phyloP scores from a whole-genome alignment of 2,329 filamentous ascomycete genomes.

The Tolypocladium inflatum region DNA sequence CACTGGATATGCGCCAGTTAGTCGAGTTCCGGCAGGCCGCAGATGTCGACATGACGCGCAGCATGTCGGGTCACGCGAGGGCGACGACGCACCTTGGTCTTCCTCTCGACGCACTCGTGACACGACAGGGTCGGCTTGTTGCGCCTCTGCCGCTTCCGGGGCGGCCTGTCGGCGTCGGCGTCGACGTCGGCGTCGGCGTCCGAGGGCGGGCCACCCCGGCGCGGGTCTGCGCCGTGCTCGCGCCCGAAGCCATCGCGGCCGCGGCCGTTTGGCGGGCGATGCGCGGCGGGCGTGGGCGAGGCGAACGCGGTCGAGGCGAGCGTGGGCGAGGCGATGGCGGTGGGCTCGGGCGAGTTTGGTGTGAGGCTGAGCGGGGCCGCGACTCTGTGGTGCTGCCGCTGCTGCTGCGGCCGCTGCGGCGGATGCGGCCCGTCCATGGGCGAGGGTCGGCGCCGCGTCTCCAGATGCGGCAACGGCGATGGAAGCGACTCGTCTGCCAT shows the following conservation, averaged over 20 bases:
- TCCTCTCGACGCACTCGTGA: constrained; percentile 70
- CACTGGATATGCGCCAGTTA: constrained; percentile 40
- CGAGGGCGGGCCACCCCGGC: neutral
- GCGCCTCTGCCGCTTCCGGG: constrained; percentile 67
- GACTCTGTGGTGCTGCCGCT: neutral
- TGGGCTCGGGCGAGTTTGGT: too few species aligned
- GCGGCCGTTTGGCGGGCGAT: neutral
- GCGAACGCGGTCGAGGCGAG: constrained; percentile 1
- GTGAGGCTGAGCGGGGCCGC: neutral
- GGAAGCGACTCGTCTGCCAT: constrained; percentile 1
- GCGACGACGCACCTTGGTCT: constrained; percentile 58
- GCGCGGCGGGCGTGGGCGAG: neutral
- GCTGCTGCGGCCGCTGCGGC: neutral
- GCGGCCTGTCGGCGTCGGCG: constrained; percentile 25
- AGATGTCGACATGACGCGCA: neutral
- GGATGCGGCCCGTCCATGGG: neutral
- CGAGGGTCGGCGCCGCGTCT: neutral
- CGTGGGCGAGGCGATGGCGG: too few species aligned
- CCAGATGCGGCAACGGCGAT: constrained; percentile 10
- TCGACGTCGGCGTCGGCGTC: constrained; percentile 4
- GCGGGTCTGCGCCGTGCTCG: neutral
- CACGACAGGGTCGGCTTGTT: constrained; percentile 79
- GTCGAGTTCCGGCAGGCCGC: neutral
- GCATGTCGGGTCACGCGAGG: too few species aligned
- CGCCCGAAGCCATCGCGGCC: neutral